phyloP scores from a whole-genome alignment of 2,329 filamentous ascomycete species.

The Pseudogymnoascus sp. region DNA sequence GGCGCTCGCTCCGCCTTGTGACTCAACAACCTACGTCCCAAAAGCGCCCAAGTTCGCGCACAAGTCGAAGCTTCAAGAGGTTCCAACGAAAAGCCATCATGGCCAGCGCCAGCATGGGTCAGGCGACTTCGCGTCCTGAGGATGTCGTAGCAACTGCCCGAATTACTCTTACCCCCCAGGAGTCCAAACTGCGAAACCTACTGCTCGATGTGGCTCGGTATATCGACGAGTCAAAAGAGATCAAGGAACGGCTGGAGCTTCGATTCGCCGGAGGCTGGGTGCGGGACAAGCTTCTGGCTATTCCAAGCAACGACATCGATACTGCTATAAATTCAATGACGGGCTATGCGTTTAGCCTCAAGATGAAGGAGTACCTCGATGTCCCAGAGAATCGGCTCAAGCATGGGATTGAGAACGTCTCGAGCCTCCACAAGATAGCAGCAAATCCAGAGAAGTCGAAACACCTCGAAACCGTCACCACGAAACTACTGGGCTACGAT shows the following conservation, averaged over 20 bases:
- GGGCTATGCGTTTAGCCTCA: slow-evolving; percentile 63
- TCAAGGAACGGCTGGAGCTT: slow-evolving; percentile 50
- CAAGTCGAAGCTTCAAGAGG: background rate
- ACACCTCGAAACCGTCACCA: slow-evolving; percentile 86
- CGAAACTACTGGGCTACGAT: slow-evolving; percentile 75
- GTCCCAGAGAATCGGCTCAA: slow-evolving; percentile 49
- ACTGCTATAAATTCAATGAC: slow-evolving; percentile 82
- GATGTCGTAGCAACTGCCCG: slow-evolving; percentile 18
- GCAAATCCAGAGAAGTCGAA: slow-evolving; percentile 95
- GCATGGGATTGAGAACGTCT: slow-evolving; percentile 55
- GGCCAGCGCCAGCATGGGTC: background rate
- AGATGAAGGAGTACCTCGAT: slow-evolving; percentile 60
- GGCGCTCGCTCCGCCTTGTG: background rate
- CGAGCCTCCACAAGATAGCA: slow-evolving; percentile 77
- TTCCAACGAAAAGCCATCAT: background rate
- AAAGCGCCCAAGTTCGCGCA: background rate
- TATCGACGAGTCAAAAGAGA: slow-evolving; percentile 44
- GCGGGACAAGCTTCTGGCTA: slow-evolving; percentile 68
- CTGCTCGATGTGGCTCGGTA: slow-evolving; percentile 73
- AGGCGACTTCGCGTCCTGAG: background rate
- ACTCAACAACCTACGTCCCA: background rate
- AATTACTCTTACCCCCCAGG: slow-evolving; percentile 57
- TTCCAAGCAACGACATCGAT: slow-evolving; percentile 72
- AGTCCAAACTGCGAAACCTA: slow-evolving; percentile 63
- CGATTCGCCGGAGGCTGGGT: slow-evolving; percentile 86